A percentile compares a stretch with the other conserved stretches of the same genome.
These are phyloP conservation scores for Diplocarpon rosae DNA, from an alignment of 2,329 filamentous ascomycete species.

Conservation along the genomic window DNA sequence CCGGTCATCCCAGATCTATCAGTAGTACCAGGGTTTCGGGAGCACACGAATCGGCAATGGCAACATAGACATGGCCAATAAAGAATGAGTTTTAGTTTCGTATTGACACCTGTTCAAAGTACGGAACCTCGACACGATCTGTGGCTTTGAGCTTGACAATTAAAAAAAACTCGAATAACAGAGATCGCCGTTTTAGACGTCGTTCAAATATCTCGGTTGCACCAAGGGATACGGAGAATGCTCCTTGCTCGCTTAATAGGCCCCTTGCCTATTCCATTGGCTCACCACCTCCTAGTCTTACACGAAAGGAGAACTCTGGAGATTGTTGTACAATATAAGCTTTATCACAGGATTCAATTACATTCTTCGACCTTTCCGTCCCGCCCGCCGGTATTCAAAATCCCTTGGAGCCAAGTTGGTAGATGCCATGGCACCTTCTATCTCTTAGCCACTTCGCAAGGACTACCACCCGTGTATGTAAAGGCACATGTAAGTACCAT, in stretches of 20 bases:
- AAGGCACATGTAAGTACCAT: background rate
- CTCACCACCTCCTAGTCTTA: constrained; percentile 1
- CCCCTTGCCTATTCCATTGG: constrained; percentile 5
- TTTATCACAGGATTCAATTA: constrained; percentile 1
- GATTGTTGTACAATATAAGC: constrained; percentile 10
- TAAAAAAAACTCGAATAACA: background rate
- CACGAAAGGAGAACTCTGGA: constrained; percentile 6
- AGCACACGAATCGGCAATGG: background rate
- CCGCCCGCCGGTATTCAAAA: background rate
- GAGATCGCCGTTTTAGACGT: background rate
- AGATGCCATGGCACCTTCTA: too few relatives aligned
- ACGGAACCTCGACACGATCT: constrained; percentile 1
- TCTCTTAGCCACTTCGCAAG: too few relatives aligned
- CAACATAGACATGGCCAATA: constrained; percentile 6
- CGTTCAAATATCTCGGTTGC: constrained; percentile 3
- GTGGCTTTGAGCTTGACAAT: background rate
- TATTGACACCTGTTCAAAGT: background rate
- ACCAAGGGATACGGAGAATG: constrained; percentile 7
- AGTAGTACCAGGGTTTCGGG: constrained; percentile 10
- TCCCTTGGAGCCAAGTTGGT: background rate
- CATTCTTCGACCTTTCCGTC: constrained; percentile 5
- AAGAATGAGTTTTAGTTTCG: constrained; percentile 1
- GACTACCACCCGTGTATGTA: too few relatives aligned
- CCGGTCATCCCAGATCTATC: background rate
- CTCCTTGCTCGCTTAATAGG: constrained; percentile 5